phyloP scores from a whole-genome alignment of 164 flowering plant species.

The Liquidambar formosana region DNA sequence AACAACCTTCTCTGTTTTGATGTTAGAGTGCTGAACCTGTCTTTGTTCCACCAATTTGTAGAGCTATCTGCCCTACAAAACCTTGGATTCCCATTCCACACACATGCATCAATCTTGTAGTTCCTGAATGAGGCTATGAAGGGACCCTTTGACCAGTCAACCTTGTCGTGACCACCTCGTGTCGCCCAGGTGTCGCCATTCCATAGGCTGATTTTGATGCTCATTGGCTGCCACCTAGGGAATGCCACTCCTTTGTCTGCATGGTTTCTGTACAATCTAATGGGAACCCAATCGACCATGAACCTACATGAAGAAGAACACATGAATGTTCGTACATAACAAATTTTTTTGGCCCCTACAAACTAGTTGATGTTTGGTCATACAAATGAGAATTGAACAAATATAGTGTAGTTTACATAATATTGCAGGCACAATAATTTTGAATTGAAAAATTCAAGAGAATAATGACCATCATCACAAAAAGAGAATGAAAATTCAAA shows the following conservation, averaged over 20 bases:
- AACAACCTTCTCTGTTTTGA: slow-evolving; percentile 48
- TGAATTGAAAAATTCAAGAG: no score
- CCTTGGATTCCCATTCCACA: slow-evolving; percentile 78
- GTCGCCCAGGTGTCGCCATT: slow-evolving; percentile 87
- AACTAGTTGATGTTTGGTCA: no score
- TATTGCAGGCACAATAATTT: no score
- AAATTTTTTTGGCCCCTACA: no score
- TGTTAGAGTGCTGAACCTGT: slow-evolving; percentile 44
- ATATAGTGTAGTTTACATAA: no score
- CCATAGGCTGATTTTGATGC: slow-evolving; percentile 70
- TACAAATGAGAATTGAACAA: no score
- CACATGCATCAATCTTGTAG: slow-evolving; percentile 74
- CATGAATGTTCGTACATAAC: no score
- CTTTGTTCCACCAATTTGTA: slow-evolving; percentile 83
- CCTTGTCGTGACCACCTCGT: slow-evolving; percentile 69
- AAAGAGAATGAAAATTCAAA: no score
- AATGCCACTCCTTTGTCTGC: slow-evolving; percentile 75
- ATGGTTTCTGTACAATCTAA: slow-evolving; percentile 82
- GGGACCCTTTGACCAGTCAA: slow-evolving; percentile 81
- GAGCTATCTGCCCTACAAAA: slow-evolving; percentile 61
- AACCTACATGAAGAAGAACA: slow-evolving; percentile 48
- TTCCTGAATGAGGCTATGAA: slow-evolving; percentile 69
- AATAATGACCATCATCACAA: no score
- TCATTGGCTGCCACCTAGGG: slow-evolving; percentile 86
- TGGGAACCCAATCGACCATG: slow-evolving; percentile 87